Base-by-base conservation (phyloP, 306 rosid species). In the Corylus avellana region DNA sequence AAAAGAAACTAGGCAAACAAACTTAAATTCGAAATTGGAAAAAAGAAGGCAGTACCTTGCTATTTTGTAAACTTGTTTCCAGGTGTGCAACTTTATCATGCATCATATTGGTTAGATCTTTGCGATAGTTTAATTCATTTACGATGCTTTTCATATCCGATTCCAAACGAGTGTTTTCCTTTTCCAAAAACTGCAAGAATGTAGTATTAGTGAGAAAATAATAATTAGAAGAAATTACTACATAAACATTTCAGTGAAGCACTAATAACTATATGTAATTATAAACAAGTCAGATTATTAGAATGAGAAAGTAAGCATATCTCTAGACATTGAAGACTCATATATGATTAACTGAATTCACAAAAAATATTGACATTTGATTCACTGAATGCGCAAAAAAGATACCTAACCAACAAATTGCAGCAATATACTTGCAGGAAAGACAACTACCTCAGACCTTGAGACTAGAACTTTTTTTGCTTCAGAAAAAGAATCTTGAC, bases 371-470 rank as follows among this genome's bases (percentile, higher is more conserved):
- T 62, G 20, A 64, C 2, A 25, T 48, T 74, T 17, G 32, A 83
- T 16, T 64, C 75, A 77, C 51, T 55, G 25, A 29, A 64, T 48
- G 12, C 29, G 27, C 14, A 73, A 76, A 72, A 32, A 72, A n/a
- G 46, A 13, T 8, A 13, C 14, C 59, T 32, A 51, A 5, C 13
- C 62, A 2, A 50, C 13, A 48, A 51, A 27, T 3, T 29, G 76
- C 61, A 72, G 53, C 62, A 44, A 56, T 51, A 20, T 16, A 72
- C 12, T 49, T 72, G 47, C 62, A 78, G 83, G 84, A 77, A 37
- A 79, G 81, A 77, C 25, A 84, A 75, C 78, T 86, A 90, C 94
- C 94, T 90, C 92, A 62, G 91, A 90, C 88, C 88, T 86, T 77
- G 92, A 62, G 74, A 73, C 72, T 78, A 85, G 67, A 75, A 84